Evolutionary conservation across 2,329 filamentous ascomycete species (phyloP).

Genomic region (Ceratocystis destructans): DNA sequence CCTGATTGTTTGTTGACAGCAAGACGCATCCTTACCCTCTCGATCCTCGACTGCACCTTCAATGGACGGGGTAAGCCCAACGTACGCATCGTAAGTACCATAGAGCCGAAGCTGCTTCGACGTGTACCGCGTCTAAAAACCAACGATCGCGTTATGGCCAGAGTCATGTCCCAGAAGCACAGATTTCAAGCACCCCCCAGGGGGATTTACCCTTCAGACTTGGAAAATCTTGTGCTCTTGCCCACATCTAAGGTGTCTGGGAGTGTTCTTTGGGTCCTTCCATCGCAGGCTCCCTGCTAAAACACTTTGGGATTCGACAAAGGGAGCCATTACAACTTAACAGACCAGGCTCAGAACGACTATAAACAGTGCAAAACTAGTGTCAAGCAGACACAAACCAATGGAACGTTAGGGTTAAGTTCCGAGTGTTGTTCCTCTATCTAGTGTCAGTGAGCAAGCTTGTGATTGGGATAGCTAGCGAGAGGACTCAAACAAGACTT

Average conservation of each 20-base stretch:
- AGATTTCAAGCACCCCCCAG: conserved; percentile 60
- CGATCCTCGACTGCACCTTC: conserved; percentile 22
- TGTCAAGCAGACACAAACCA: conserved; percentile 37
- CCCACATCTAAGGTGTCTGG: conserved; percentile 42
- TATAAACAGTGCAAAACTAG: conserved; percentile 50
- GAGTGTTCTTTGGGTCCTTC: conserved; percentile 37
- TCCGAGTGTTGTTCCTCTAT: conserved; percentile 58
- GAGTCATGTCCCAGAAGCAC: conserved; percentile 50
- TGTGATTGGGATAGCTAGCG: conserved; percentile 28
- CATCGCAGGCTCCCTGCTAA: conserved; percentile 28
- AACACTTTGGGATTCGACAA: conserved; percentile 30
- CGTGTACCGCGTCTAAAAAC: background rate
- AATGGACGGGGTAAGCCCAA: conserved; percentile 3
- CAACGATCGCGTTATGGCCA: conserved; percentile 31
- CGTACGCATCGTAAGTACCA: conserved; percentile 4
- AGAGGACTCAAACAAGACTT: conserved; percentile 29
- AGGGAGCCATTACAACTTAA: conserved; percentile 33
- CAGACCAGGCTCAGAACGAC: conserved; percentile 48
- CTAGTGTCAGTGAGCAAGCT: conserved; percentile 14
- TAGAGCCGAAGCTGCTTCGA: background rate
- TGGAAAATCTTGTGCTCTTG: conserved; percentile 55
- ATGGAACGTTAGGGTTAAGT: conserved; percentile 81
- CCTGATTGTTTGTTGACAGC: conserved; percentile 39
- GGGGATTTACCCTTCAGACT: conserved; percentile 58
- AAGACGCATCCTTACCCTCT: conserved; percentile 20